A percentile compares a stretch with the other conserved stretches of the same genome.
Conservation (phyloP, 805 yeast species). For the Candida sithepensis region DNA sequence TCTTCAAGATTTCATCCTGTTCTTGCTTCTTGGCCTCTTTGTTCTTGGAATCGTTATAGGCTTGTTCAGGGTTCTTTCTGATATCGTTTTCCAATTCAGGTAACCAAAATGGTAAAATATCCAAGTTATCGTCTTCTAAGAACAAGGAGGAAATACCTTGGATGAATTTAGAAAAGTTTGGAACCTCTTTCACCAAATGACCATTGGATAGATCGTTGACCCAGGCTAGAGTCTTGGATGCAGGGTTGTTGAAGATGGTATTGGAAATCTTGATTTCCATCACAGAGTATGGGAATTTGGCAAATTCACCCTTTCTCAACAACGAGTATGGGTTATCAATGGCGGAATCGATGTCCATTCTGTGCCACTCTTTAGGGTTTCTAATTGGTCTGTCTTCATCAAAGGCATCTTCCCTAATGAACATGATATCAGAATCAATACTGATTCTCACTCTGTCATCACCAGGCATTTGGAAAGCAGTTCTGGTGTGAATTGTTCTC, state of each 20-base stretch:
- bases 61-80: slow-evolving; percentile 74
- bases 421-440: slow-evolving; percentile 83
- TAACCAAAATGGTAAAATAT: slow-evolving; percentile 90
- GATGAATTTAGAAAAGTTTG: slow-evolving; percentile 86
- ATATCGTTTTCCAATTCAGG: slow-evolving; percentile 82
- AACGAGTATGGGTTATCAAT: slow-evolving; percentile 65
- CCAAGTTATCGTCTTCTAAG: slow-evolving; percentile 86
- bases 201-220: slow-evolving; percentile 78
- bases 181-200: slow-evolving; percentile 88
- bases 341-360: slow-evolving; percentile 82
- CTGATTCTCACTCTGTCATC: slow-evolving; percentile 89
- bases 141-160: slow-evolving; percentile 90
- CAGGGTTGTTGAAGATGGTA: slow-evolving; percentile 45
- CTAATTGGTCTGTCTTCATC: slow-evolving; percentile 84
- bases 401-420: slow-evolving; percentile 87
- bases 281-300: slow-evolving; percentile 80
- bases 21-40: slow-evolving; percentile 46
- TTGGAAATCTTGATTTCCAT: slow-evolving; percentile 71
- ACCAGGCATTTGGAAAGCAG: slow-evolving; percentile 98
- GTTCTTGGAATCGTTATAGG: slow-evolving; percentile 61
- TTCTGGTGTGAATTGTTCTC: slow-evolving; percentile 82
- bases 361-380: slow-evolving; percentile 86
- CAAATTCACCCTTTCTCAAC: slow-evolving; percentile 80
- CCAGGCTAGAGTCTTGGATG: slow-evolving; percentile 58
- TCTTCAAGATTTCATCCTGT: slow-evolving; percentile 34